Evolutionary conservation across 139 green algal species (phyloP).

Genomic region (Chlamydomonas sphaeroides): DNA sequence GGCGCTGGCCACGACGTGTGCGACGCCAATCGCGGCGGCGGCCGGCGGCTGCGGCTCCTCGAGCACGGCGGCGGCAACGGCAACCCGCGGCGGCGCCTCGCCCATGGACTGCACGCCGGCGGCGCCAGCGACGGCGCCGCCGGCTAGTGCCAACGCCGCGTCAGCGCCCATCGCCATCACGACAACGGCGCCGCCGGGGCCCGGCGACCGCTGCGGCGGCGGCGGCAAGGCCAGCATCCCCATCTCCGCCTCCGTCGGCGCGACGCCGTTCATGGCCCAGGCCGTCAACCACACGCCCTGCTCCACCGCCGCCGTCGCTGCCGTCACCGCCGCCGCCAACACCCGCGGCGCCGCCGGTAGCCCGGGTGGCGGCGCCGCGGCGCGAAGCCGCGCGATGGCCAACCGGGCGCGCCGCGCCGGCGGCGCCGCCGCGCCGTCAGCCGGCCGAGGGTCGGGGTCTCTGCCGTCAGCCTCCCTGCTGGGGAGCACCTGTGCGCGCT

Average conservation of each 20-base stretch:
- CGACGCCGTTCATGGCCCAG: conserved; percentile 4
- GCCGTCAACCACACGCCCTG: neutral
- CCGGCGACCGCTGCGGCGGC: too few relatives aligned
- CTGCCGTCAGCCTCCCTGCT: neutral
- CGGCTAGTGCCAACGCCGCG: neutral
- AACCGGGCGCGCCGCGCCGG: conserved; percentile 9
- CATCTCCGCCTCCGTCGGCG: conserved; percentile 11
- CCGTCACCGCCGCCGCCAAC: neutral
- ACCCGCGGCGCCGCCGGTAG: neutral
- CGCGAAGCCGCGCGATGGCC: neutral
- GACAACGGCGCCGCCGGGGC: too few relatives aligned
- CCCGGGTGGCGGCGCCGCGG: neutral
- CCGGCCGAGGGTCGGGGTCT: neutral
- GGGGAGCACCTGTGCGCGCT: neutral
- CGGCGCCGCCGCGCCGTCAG: neutral
- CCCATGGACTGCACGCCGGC: conserved; percentile 13
- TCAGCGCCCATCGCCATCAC: neutral
- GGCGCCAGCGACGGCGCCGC: neutral
- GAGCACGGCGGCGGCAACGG: neutral
- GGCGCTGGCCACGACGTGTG: too few relatives aligned
- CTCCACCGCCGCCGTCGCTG: neutral
- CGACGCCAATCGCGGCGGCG: neutral
- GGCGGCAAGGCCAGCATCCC: neutral
- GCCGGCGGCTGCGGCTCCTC: conserved; percentile 6
- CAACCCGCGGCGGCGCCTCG: neutral